Conservation (phyloP, 768 basidiomycete species). For the Pisolithus albus region DNA sequence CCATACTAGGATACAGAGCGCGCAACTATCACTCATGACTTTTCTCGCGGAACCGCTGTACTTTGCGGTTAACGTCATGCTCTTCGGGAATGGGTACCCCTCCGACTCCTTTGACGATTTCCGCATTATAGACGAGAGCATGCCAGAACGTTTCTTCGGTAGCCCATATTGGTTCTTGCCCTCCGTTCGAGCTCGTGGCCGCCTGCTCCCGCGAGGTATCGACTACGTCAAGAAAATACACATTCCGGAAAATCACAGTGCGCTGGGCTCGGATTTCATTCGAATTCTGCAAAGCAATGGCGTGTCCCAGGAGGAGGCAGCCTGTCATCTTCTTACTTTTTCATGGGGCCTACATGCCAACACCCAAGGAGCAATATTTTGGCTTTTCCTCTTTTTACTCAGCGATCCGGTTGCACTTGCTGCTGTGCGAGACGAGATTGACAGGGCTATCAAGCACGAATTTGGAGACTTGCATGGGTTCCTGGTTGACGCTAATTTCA, state of each 20-base stretch:
- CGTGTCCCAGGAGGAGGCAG: conserved; percentile 14
- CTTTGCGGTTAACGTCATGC: conserved; percentile 9
- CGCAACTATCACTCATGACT: conserved; percentile 8
- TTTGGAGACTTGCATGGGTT: conserved; percentile 11
- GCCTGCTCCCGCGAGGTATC: conserved; percentile 5
- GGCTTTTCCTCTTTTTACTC: conserved; percentile 28
- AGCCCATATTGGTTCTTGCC: conserved; percentile 9
- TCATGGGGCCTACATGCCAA: conserved; percentile 22
- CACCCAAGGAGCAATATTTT: conserved; percentile 13
- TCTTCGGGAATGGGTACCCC: conserved; percentile 17
- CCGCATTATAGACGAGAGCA: conserved; percentile 11
- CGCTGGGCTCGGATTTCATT: conserved; percentile 12
- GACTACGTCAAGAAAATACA: conserved; percentile 11
- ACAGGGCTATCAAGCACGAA: conserved; percentile 17
- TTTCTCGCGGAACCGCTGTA: conserved; percentile 16
- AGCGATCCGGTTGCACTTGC: conserved; percentile 37
- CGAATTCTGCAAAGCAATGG: conserved; percentile 13
- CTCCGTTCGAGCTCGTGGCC: conserved; percentile 9
- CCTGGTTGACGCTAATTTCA: conserved; percentile 6
- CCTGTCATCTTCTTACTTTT: conserved; percentile 17
- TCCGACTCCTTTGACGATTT: conserved; percentile 18
- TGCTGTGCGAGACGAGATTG: conserved; percentile 42
- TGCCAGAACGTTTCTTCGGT: conserved; percentile 16
- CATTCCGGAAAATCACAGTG: background rate
- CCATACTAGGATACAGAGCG: background rate